Base-by-base conservation (phyloP, 1,139 yeast genomes). In the Pichia cactophila region DNA sequence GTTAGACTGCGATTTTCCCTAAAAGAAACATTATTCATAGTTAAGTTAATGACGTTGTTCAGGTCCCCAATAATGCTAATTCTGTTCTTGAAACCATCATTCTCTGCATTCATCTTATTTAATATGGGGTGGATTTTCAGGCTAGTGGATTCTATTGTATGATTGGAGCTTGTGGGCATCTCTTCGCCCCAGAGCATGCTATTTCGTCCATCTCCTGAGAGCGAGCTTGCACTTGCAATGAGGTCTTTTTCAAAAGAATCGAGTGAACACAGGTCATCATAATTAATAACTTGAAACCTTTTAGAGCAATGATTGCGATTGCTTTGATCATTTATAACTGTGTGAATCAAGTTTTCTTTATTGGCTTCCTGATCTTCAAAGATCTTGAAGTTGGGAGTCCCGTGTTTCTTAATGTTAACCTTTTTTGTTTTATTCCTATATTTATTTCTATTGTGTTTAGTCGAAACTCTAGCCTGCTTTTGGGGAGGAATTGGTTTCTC, bases 221-320 rank as follows among this genome's bases (percentile, higher is more conserved):
- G 35, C 12, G 35, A 12, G 11, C n/a, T 11, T 5, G 33, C 26
- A 44, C 44, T 44, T 23, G 35, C 50, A n/a, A 46, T 26, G 11
- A 49, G 38, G 8, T 46, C 39, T 33, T 41, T 43, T 38, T 49
- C 52, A 28, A 49, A 44, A 2, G 45, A 41, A 14, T 43, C 45
- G 3, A 49, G 46, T 9, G 46, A 46, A 5, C 43, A 36, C 17
- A n/a, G 6, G 17, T 42, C 47, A 3, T 37, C 16, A 12, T 41
- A 23, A 28, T 40, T n/a, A 9, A 35, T 16, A 6, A 35, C 11
- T 35, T 35, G 38, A 35, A 35, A 16, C 38, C 23, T 17, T 5
- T n/a, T 23, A 10, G 8, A 31, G n/a, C 11, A 31, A 11, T 3
- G 2, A 5, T 31, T 6, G 10, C 12, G 4, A 14, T 14, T 11